phyloP scores from a whole-genome alignment of 129 eudicot species.

The Cynara cardunculus region DNA sequence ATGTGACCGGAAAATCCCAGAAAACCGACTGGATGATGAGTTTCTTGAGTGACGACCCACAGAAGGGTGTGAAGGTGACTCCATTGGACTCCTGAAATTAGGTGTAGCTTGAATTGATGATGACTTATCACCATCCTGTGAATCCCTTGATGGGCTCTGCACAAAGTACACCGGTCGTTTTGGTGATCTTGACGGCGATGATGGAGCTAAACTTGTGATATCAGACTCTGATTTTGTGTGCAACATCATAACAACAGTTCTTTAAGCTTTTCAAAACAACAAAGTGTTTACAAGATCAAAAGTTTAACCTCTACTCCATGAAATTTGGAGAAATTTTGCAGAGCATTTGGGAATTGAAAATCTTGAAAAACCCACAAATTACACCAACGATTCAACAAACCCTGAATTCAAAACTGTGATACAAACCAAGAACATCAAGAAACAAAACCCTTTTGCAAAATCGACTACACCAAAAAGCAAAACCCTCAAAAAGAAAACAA shows the following conservation, averaged over 20 bases:
- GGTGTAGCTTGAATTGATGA: slow-evolving; percentile 91
- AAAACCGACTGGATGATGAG: slow-evolving; percentile 89
- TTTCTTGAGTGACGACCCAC: slow-evolving; percentile 88
- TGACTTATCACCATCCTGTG: slow-evolving; percentile 94
- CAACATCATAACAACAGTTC: slow-evolving; percentile 35
- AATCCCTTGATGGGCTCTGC: slow-evolving; percentile 97
- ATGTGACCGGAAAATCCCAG: slow-evolving; percentile 90
- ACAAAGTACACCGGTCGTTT: slow-evolving; percentile 80
- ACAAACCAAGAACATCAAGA: slow-evolving; percentile 12
- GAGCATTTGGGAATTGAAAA: not conserved
- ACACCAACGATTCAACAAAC: not conserved
- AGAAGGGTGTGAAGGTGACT: slow-evolving; percentile 96
- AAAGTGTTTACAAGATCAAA: not conserved
- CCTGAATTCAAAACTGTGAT: too few relatives aligned
- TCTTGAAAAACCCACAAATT: slow-evolving; percentile 25
- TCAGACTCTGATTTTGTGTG: slow-evolving; percentile 94
- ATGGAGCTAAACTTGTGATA: slow-evolving; percentile 87
- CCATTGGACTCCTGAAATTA: slow-evolving; percentile 72
- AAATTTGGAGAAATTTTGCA: slow-evolving; percentile 15
- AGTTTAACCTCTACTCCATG: slow-evolving; percentile 12
- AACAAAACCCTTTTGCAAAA: not conserved
- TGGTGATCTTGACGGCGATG: slow-evolving; percentile 95
- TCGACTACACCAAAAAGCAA: not conserved
- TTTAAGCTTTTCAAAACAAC: not conserved
- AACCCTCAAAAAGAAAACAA: not conserved